Evolutionary conservation across 2,329 filamentous ascomycete genomes (phyloP).

Genomic region (Monilinia vaccinii-corymbosi): DNA sequence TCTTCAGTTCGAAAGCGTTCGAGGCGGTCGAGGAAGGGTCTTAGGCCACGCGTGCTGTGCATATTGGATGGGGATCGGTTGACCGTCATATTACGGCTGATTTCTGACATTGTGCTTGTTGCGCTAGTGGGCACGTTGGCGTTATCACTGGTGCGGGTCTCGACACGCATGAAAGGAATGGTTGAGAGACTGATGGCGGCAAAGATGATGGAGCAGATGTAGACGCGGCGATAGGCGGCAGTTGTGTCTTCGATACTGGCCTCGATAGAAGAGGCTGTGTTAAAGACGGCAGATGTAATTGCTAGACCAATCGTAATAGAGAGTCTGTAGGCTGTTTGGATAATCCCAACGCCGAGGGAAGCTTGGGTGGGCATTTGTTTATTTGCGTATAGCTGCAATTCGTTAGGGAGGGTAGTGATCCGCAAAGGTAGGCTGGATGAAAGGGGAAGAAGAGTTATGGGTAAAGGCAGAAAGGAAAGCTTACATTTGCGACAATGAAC

Average conservation of each 20-base stretch:
- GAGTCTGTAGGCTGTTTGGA: constrained; percentile 50
- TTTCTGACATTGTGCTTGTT: background rate
- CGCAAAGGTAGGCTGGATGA: background rate
- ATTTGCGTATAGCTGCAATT: constrained; percentile 55
- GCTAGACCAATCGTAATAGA: constrained; percentile 47
- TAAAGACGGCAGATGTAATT: constrained; percentile 51
- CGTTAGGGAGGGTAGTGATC: constrained; percentile 1
- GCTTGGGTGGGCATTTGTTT: constrained; percentile 52
- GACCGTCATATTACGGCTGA: background rate
- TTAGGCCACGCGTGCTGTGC: background rate
- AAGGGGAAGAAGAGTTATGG: background rate
- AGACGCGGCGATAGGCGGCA: constrained; percentile 42
- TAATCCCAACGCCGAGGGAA: constrained; percentile 56
- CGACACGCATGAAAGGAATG: constrained; percentile 43
- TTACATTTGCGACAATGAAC: constrained; percentile 60
- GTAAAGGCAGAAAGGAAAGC: constrained; percentile 19
- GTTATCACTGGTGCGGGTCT: constrained; percentile 29
- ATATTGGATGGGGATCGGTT: background rate
- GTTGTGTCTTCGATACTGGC: constrained; percentile 33
- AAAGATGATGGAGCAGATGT: constrained; percentile 40
- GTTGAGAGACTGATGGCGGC: constrained; percentile 37
- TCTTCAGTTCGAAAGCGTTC: background rate
- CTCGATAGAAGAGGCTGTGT: background rate
- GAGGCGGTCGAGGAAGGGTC: background rate
- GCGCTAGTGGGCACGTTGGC: background rate